Base-by-base conservation (phyloP, 768 basidiomycete species). In the Clavaria fumosa region DNA sequence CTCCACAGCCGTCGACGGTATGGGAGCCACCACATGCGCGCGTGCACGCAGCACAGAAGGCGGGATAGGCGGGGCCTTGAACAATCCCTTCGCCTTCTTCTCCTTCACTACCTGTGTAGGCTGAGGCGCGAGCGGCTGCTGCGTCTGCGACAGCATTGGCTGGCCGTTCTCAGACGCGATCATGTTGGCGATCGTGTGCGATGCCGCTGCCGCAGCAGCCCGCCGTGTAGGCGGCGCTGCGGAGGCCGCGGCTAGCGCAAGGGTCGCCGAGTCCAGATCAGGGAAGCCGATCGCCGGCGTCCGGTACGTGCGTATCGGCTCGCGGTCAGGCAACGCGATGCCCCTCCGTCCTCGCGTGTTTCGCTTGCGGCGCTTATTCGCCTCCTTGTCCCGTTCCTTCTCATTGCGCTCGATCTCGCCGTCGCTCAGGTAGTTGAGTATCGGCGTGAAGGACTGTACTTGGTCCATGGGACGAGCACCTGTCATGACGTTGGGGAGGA, bases 331-430 rank as follows among this genome's bases (percentile, higher is more conserved):
- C 18, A 97, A 62, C 3, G 72, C 73, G 40, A 89, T 67, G 10
- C 88, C 86, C 21, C 83, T 63, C 38, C 81, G 64, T 3, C 79
- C 78, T 23, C 95, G 72, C 2, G 82, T 86, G 48, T 83, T 79
- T 35, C 84, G 75, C 51, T 88, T 82, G 32, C 85, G 64, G 43
- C 89, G 77, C 53, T 79, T 81, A 47, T 74, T 82, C 47, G 81
- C 67, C 46, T 96, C 90, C 60, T 90, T 89, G 55, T 99, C 95
- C 42, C 89, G 72, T 43, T 95, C 90, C 53, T 80, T 82, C 55
- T 99, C 93, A 45, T 73, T 78, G 39, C 77, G 65, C 45, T 90
- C 88, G 41, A 96, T 69, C 44, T 96, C 91, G 43, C 80, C 79
- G 41, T 86, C 85, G 53, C 76, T 78, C 53, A 95, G 74, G 48